Conservation (phyloP, 1,284 basidiomycete species). For the Termitomyces sp. region DNA sequence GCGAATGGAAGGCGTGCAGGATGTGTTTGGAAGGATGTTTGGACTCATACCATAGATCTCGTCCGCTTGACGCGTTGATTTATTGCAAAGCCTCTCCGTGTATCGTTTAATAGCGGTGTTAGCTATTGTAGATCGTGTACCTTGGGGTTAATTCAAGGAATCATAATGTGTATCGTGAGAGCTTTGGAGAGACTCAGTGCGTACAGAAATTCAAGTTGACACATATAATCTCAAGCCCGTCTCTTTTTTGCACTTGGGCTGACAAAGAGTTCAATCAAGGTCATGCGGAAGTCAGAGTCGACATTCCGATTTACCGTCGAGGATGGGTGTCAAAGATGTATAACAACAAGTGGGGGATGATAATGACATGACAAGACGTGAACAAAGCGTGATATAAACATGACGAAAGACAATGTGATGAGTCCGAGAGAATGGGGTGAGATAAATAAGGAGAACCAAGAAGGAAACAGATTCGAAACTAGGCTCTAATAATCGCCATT, state of each 20-base stretch:
- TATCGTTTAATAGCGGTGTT: not conserved
- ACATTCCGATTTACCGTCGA: not conserved
- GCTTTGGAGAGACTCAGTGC: too few species aligned
- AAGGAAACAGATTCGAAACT: not conserved
- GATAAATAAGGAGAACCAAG: not conserved
- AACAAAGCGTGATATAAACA: not conserved
- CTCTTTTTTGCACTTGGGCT: too few species aligned
- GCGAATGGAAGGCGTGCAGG: slow-evolving; percentile 65
- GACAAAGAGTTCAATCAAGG: not conserved
- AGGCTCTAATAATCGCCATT: not conserved
- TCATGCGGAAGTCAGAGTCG: not conserved
- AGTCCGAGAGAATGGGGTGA: not conserved
- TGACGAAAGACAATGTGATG: not conserved
- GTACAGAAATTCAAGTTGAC: too few species aligned
- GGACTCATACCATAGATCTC: slow-evolving; percentile 11
- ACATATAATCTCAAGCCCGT: too few species aligned
- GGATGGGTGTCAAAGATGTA: not conserved
- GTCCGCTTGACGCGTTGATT: not conserved
- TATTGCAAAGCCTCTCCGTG: not conserved
- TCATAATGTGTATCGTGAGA: not conserved
- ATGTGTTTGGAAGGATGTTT: slow-evolving; percentile 56
- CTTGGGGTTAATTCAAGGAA: not conserved
- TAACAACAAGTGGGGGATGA: too few species aligned
- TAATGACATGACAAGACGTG: not conserved
- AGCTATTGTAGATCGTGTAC: not conserved